phyloP scores from a whole-genome alignment of 371 early-diverging fungal genomes.

The Entomophthora muscae region DNA sequence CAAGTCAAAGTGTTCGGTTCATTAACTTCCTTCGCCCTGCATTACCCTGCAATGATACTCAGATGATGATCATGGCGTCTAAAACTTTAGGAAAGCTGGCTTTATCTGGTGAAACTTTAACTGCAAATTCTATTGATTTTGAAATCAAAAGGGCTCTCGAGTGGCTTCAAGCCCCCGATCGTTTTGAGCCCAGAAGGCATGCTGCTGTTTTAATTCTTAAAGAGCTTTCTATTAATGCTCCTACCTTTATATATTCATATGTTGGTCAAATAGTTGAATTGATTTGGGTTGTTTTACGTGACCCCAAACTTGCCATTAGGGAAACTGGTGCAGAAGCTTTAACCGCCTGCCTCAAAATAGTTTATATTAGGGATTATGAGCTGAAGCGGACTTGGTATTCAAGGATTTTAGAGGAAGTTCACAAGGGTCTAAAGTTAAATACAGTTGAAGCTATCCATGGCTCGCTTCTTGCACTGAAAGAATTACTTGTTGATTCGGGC shows the following conservation, averaged over 20 bases:
- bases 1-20: constrained; percentile 59
- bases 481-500: constrained; percentile 63
- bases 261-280: constrained; percentile 70
- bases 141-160: constrained; percentile 79
- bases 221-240: constrained; percentile 65
- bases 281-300: constrained; percentile 75
- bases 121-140: constrained; percentile 69
- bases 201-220: constrained; percentile 77
- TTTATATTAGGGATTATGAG: constrained; percentile 62
- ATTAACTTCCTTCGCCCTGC: constrained; percentile 72
- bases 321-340: constrained; percentile 81
- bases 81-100: constrained; percentile 62
- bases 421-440: constrained; percentile 47
- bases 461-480: constrained; percentile 61
- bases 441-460: constrained; percentile 80
- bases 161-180: constrained; percentile 68
- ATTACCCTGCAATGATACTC: constrained; percentile 63
- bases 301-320: constrained; percentile 47
- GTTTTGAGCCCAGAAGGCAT: constrained; percentile 57
- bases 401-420: constrained; percentile 71
- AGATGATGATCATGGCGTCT: constrained; percentile 67
- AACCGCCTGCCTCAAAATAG: constrained; percentile 61
- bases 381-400: constrained; percentile 50
- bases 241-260: constrained; percentile 69
- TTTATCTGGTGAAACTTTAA: constrained; percentile 52